phyloP scores from a whole-genome alignment of 2,329 filamentous ascomycete species.

The Bipolaris gigantea region DNA sequence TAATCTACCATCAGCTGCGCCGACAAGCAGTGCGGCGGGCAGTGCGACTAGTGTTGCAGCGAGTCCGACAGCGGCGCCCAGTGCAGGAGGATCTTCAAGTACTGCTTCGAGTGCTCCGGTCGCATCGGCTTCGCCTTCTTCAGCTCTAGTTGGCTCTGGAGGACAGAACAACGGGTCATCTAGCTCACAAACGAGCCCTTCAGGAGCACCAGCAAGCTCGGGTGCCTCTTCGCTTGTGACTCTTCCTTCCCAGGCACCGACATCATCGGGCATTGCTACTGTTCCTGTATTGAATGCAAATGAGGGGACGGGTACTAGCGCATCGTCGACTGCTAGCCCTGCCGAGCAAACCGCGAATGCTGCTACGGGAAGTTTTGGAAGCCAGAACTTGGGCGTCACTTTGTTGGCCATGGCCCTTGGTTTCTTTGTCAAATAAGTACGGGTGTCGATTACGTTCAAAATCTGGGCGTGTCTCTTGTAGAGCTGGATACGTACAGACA shows the following conservation, averaged over 20 bases:
- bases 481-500: neutral
- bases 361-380: neutral
- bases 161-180: neutral
- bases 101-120: neutral
- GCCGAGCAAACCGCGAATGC: constrained; percentile 20
- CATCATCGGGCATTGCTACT: constrained; percentile 1
- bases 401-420: constrained; percentile 2
- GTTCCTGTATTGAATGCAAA: constrained; percentile 3
- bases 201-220: neutral
- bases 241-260: constrained; percentile 1
- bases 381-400: neutral
- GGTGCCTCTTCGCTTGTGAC: neutral
- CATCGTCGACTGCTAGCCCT: constrained; percentile 6
- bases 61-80: neutral
- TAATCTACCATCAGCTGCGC: constrained; percentile 8
- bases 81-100: neutral
- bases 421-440: constrained; percentile 4
- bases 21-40: neutral
- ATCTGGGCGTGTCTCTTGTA: neutral
- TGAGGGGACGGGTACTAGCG: neutral
- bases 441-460: neutral
- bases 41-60: constrained; percentile 1
- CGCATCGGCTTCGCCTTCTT: neutral
- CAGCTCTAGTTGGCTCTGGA: neutral
- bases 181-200: neutral